These are phyloP conservation scores for Pestalotiopsis sp. DNA, from an alignment of 2,329 filamentous ascomycete genomes.

Conservation along the genomic window DNA sequence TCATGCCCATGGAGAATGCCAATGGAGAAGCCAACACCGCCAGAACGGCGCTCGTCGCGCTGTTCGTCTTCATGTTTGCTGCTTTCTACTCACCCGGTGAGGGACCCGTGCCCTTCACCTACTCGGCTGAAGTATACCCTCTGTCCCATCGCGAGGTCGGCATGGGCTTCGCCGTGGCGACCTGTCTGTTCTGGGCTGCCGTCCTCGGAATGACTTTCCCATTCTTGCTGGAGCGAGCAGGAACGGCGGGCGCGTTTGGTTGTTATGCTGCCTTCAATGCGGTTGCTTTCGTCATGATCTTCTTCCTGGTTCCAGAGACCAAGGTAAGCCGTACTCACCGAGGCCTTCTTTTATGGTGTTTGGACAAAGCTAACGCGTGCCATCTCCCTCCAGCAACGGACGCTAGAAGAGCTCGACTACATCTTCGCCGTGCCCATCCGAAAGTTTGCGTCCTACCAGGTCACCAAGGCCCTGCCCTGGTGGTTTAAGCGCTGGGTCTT, in stretches of 20 bases:
- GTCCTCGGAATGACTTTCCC: constrained; percentile 67
- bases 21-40: constrained; percentile 17
- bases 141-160: constrained; percentile 71
- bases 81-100: constrained; percentile 67
- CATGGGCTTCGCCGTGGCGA: constrained; percentile 71
- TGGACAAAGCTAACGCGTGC: neutral
- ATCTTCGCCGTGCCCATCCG: constrained; percentile 45
- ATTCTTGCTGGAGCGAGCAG: constrained; percentile 48
- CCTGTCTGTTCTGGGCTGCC: constrained; percentile 61
- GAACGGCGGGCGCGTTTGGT: constrained; percentile 46
- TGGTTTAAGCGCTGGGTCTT: constrained; percentile 37
- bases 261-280: constrained; percentile 51
- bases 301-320: constrained; percentile 45
- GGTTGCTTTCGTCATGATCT: constrained; percentile 47
- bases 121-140: constrained; percentile 71
- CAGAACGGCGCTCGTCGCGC: constrained; percentile 49
- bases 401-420: constrained; percentile 52
- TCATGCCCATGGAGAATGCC: constrained; percentile 34
- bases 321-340: neutral
- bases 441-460: constrained; percentile 43
- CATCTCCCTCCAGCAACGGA: constrained; percentile 48
- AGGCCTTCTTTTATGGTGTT: neutral
- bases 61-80: constrained; percentile 63
- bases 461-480: constrained; percentile 37
- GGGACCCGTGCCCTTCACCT: constrained; percentile 69